Conservation (phyloP, 805 yeast genomes). For the Yarrowia alimentaria region DNA sequence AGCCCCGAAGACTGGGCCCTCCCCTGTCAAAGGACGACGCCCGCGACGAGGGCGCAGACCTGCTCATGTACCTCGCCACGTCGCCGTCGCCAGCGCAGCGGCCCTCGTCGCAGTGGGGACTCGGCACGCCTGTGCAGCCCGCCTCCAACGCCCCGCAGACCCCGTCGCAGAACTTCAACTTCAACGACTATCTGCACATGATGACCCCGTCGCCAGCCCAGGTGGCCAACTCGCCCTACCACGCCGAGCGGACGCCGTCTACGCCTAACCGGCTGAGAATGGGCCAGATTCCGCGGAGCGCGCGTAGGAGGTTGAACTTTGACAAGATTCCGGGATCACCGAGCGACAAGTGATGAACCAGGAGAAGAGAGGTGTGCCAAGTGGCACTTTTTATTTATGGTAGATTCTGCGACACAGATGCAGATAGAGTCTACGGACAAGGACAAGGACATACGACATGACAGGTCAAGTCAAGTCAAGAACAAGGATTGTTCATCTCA, state of each 20-base stretch:
- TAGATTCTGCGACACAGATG: too few relatives aligned
- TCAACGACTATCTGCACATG: conserved; percentile 78
- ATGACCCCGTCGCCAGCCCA: conserved; percentile 56
- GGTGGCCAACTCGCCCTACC: conserved; percentile 30
- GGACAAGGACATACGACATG: too few relatives aligned
- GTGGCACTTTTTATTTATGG: too few relatives aligned
- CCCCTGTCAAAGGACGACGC: conserved; percentile 24
- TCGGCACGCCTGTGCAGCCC: conserved; percentile 17
- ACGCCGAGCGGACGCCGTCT: conserved; percentile 29
- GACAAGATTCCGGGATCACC: conserved; percentile 31
- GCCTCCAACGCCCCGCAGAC: conserved; percentile 37
- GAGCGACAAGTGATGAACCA: not conserved
- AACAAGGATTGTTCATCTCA: too few relatives aligned
- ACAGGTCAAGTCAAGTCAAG: too few relatives aligned
- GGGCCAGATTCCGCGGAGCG: conserved; percentile 30
- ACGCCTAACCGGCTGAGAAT: conserved; percentile 23
- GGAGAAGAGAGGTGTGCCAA: too few relatives aligned
- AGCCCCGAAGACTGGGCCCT: conserved; percentile 27
- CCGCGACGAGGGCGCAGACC: conserved; percentile 70
- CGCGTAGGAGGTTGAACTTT: conserved; percentile 33
- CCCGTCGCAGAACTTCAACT: conserved; percentile 55
- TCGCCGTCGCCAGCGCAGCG: conserved; percentile 66
- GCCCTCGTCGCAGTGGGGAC: too few relatives aligned
- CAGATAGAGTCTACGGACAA: too few relatives aligned
- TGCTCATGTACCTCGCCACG: conserved; percentile 76